Evolutionary conservation across 2,329 filamentous ascomycete species (phyloP), one percentile per base, ranked within the genome.

Genomic region (Ophiostoma sp.): DNA sequence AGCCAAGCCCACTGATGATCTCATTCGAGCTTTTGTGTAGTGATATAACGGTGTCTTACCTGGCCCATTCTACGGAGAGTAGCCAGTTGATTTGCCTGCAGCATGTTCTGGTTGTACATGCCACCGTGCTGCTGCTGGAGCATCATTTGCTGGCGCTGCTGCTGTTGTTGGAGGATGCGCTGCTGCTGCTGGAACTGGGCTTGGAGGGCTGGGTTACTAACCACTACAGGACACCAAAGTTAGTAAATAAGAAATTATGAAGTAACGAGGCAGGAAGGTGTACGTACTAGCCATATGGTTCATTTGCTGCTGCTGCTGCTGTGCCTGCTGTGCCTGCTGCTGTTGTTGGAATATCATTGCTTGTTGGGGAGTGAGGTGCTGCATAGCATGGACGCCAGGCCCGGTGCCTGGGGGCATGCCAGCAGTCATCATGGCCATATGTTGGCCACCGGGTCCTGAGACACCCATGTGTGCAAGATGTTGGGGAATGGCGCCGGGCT

Each of bases 381-480:
- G 89, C 75, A 93, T 80, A 23, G 89, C 89, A 79, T 92, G 90
- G 72, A 86, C 85, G 79, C 87, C 90, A 71, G 86, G 86, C 69
- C 81, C 82, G 69, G 83, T 84, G 72, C 89, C 87, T 39, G 89
- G 89, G 73, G 90, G 90, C 87, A 94, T 92, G 71, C 86, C 89
- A 73, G 33, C 86, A 73, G 41, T 86, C 90, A 94, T 92, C 84
- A 93, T 86, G 70, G 88, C 85, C 74, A 92, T 89, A 77, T 91
- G 90, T 72, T 86, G 87, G 74, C 87, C 88, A 31, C 87, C 88
- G 27, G 90, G 89, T 48, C 87, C 90, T 71, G 90, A 91, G 36
- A 90, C 90, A 72, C 86, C 88, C 81, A 91, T 90, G 75, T 91
- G 89, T 27, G 80, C 80, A 75, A 89, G 84, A 79, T 91, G 90